Conservation (phyloP, 2,329 filamentous ascomycete species). For the Neofusicoccum sp. region DNA sequence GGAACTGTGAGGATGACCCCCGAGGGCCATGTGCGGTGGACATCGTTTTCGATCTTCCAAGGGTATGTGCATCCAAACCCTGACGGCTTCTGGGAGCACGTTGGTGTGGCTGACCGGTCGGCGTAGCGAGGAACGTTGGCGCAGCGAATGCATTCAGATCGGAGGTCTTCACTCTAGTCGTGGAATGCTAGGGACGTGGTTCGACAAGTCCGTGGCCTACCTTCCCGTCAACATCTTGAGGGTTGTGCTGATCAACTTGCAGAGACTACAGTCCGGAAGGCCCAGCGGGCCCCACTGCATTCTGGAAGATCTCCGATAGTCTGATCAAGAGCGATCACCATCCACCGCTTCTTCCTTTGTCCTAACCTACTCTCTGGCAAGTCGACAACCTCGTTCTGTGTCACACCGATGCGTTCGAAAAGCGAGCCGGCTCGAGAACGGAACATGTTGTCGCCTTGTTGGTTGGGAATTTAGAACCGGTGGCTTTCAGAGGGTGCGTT, state of each 20-base stretch:
- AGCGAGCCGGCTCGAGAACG: background rate
- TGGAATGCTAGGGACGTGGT: constrained; percentile 74
- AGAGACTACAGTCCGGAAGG: constrained; percentile 67
- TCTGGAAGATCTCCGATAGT: constrained; percentile 69
- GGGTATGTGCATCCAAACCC: constrained; percentile 34
- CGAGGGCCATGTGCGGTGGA: constrained; percentile 74
- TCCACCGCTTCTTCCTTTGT: constrained; percentile 20
- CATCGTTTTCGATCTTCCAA: constrained; percentile 62
- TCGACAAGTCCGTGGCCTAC: constrained; percentile 59
- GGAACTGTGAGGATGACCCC: constrained; percentile 64
- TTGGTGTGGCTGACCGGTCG: constrained; percentile 28
- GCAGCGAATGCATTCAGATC: constrained; percentile 73
- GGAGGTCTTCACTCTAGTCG: constrained; percentile 64
- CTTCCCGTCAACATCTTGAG: background rate
- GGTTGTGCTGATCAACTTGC: background rate
- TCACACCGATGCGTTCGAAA: background rate
- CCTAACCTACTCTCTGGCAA: constrained; percentile 9
- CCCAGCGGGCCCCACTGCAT: constrained; percentile 71
- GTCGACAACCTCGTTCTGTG: background rate
- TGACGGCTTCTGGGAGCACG: background rate
- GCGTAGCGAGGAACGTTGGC: constrained; percentile 67
- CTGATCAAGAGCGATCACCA: background rate
- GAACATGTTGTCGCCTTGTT: background rate
- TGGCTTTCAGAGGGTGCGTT: too few species aligned
- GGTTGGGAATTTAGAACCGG: background rate